Conservation (phyloP, 2,329 filamentous ascomycete species). For the Verticillium klebahnii region DNA sequence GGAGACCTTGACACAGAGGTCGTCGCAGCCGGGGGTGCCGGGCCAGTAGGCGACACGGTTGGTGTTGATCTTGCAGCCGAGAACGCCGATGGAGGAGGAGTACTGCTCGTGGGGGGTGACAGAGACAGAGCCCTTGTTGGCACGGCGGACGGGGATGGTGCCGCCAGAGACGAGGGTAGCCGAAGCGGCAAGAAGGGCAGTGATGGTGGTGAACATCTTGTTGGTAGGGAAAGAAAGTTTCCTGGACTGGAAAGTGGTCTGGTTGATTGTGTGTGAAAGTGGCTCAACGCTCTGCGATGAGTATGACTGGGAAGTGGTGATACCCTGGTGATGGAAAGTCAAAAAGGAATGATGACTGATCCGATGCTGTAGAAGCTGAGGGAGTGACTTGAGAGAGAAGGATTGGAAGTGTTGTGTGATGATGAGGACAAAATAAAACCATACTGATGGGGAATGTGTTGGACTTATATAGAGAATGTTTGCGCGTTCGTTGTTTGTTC, state of each 20-base stretch:
- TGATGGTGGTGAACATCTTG: constrained; percentile 22
- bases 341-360: neutral
- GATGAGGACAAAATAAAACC: neutral
- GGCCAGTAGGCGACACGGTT: constrained; percentile 61
- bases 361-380: neutral
- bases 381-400: neutral
- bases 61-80: constrained; percentile 57
- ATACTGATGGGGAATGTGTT: neutral
- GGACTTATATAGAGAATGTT: neutral
- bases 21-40: constrained; percentile 43
- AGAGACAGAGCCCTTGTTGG: constrained; percentile 22
- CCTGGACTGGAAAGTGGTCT: neutral
- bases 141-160: constrained; percentile 13
- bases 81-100: constrained; percentile 52
- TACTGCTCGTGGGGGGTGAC: constrained; percentile 53
- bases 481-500: neutral
- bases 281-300: neutral
- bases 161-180: constrained; percentile 19
- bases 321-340: neutral
- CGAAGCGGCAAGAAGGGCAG: constrained; percentile 23
- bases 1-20: constrained; percentile 51
- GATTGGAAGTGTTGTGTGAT: neutral
- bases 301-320: neutral
- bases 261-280: neutral
- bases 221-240: constrained; percentile 1